Conservation (phyloP, 2,329 filamentous ascomycete species). For the Xylaria sp. region DNA sequence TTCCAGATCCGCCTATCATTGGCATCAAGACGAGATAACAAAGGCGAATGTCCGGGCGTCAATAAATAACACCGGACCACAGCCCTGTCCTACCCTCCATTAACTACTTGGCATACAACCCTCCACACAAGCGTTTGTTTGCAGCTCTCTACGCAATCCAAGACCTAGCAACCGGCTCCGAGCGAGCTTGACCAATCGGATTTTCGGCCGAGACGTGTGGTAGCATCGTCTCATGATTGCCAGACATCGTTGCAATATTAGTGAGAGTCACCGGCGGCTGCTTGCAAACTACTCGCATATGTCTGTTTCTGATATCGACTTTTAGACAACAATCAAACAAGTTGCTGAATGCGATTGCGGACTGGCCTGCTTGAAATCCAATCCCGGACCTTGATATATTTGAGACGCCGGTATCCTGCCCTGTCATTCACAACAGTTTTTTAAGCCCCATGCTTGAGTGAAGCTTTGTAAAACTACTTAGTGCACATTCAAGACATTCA, state of each 20-base stretch:
- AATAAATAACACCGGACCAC: background rate
- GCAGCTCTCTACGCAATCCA: slow-evolving; percentile 10
- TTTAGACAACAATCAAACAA: slow-evolving; percentile 7
- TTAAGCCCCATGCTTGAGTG: background rate
- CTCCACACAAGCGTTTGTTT: background rate
- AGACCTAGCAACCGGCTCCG: background rate
- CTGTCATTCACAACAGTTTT: background rate
- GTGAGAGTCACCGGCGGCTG: background rate
- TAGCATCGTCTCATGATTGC: slow-evolving; percentile 3
- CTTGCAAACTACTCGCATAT: background rate
- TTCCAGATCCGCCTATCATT: background rate
- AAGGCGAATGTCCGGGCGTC: background rate
- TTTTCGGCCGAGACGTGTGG: slow-evolving; percentile 1
- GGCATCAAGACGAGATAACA: background rate
- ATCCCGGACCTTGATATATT: background rate
- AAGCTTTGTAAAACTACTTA: background rate
- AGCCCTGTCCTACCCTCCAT: background rate
- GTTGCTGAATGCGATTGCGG: background rate
- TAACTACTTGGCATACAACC: background rate
- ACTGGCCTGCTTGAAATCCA: background rate
- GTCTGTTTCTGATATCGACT: background rate
- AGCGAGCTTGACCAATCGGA: slow-evolving; percentile 10
- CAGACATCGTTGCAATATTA: background rate
- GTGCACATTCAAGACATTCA: background rate
- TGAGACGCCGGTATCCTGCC: background rate